phyloP scores from a whole-genome alignment of 2,329 filamentous ascomycete genomes.

The Lachnellula occidentalis region DNA sequence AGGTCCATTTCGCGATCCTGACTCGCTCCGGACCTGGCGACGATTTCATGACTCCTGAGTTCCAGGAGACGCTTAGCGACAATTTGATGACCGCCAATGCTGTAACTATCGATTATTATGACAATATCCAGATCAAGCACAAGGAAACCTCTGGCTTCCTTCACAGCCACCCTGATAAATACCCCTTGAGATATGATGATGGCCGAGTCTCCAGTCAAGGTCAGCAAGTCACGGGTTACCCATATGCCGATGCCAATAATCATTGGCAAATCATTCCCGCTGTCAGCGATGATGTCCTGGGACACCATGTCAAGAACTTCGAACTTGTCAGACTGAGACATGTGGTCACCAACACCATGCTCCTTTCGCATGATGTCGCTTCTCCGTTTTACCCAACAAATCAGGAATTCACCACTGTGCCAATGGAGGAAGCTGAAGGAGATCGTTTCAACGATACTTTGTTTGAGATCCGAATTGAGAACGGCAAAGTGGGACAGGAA shows the following conservation, averaged over 20 bases:
- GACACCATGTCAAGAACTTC: slow-evolving; percentile 69
- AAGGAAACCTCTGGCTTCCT: slow-evolving; percentile 97
- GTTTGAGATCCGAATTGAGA: slow-evolving; percentile 88
- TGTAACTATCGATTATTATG: slow-evolving; percentile 82
- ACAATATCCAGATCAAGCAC: slow-evolving; percentile 81
- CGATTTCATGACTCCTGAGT: slow-evolving; percentile 97
- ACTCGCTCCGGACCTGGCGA: slow-evolving; percentile 87
- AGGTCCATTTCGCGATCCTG: slow-evolving; percentile 93
- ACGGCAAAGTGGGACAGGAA: slow-evolving; percentile 71
- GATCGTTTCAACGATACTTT: slow-evolving; percentile 80
- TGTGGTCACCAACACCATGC: slow-evolving; percentile 74
- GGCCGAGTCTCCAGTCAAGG: slow-evolving; percentile 95
- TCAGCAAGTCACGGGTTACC: slow-evolving; percentile 97
- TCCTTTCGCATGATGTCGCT: slow-evolving; percentile 93
- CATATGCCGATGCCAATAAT: slow-evolving; percentile 98
- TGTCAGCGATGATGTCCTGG: slow-evolving; percentile 51
- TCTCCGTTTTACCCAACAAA: slow-evolving; percentile 96
- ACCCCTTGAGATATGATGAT: slow-evolving; percentile 94
- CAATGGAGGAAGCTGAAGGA: slow-evolving; percentile 64
- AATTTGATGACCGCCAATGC: slow-evolving; percentile 88
- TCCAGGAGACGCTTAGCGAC: slow-evolving; percentile 94
- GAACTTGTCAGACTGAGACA: slow-evolving; percentile 85
- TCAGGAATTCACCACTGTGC: slow-evolving; percentile 91
- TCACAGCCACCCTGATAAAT: slow-evolving; percentile 84
- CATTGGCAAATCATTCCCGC: slow-evolving; percentile 88